phyloP scores from a whole-genome alignment of 2,329 filamentous ascomycete species.

The Huntiella savannae region DNA sequence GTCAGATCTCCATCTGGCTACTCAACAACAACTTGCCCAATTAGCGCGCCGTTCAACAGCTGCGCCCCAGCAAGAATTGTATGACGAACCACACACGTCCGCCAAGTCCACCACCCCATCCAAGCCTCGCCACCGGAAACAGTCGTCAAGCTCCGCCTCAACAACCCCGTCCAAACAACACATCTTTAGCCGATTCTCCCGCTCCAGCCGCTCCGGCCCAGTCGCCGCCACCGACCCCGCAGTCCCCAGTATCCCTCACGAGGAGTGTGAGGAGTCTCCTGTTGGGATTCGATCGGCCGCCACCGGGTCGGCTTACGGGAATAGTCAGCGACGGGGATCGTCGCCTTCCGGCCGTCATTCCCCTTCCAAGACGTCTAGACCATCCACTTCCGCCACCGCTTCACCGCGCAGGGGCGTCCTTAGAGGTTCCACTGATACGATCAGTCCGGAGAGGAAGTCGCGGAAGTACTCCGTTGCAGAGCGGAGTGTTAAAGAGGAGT shows the following conservation, averaged over 20 bases:
- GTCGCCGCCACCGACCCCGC: slow-evolving; percentile 2
- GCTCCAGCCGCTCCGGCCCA: neutral
- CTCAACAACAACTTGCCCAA: slow-evolving; percentile 7
- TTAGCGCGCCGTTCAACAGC: slow-evolving; percentile 5
- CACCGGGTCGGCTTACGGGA: slow-evolving; percentile 8
- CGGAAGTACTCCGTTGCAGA: too few relatives aligned
- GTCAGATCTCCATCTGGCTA: slow-evolving; percentile 10
- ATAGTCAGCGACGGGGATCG: too few relatives aligned
- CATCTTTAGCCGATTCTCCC: too few relatives aligned
- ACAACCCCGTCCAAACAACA: too few relatives aligned
- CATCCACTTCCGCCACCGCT: too few relatives aligned
- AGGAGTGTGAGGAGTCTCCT: slow-evolving; percentile 10
- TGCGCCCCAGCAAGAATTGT: slow-evolving; percentile 4
- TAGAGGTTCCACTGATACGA: too few relatives aligned
- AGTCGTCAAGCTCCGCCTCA: slow-evolving; percentile 2
- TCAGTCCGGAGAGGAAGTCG: too few relatives aligned
- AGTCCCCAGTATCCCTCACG: neutral
- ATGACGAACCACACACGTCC: slow-evolving; percentile 2
- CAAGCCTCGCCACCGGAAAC: neutral
- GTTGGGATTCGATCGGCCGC: slow-evolving; percentile 9
- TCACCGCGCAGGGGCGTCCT: too few relatives aligned
- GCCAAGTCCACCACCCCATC: neutral
- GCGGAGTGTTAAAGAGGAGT: too few relatives aligned
- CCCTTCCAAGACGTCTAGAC: too few relatives aligned
- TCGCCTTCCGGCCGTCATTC: too few relatives aligned